A percentile compares a stretch with the other conserved stretches of the same genome.
Evolutionary conservation across 129 eudicot species (phyloP).

Genomic region (Centella asiatica): DNA sequence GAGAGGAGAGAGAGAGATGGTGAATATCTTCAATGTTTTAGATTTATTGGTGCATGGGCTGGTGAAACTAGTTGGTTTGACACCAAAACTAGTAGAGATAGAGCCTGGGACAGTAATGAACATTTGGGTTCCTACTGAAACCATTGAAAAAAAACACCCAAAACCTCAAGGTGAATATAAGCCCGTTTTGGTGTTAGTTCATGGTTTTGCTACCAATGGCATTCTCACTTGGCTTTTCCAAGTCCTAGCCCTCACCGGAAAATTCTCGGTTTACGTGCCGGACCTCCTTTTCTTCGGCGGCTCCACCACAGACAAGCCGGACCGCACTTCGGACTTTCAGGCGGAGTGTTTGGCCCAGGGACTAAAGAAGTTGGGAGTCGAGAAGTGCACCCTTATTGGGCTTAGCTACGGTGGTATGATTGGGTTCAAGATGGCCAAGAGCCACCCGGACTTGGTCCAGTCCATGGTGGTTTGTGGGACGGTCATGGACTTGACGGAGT

Average conservation of each 20-base stretch:
- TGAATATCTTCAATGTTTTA: constrained; percentile 17
- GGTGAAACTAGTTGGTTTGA: constrained; percentile 33
- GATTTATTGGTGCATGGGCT: constrained; percentile 12
- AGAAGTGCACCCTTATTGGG: constrained; percentile 46
- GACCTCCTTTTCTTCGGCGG: constrained; percentile 58
- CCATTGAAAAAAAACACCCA: constrained; percentile 9
- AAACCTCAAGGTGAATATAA: constrained; percentile 8
- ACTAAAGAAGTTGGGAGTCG: constrained; percentile 30
- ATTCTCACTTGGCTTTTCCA: constrained; percentile 50
- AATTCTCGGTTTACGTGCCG: constrained; percentile 40
- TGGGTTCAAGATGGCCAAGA: constrained; percentile 49
- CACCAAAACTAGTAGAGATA: constrained; percentile 34
- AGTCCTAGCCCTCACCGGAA: constrained; percentile 20
- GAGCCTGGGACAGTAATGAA: constrained; percentile 38
- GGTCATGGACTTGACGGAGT: constrained; percentile 33
- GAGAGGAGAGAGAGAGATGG: constrained; percentile 18
- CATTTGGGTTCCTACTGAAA: constrained; percentile 41
- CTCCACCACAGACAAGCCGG: constrained; percentile 28
- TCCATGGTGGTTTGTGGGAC: constrained; percentile 35
- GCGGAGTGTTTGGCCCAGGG: constrained; percentile 51
- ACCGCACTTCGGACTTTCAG: constrained; percentile 35
- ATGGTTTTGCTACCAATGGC: constrained; percentile 42
- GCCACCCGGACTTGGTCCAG: constrained; percentile 44
- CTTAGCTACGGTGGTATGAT: constrained; percentile 65
- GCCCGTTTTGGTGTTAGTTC: constrained; percentile 38